Evolutionary conservation across 2,329 filamentous ascomycete species (phyloP), one percentile per base, ranked within the genome.

Genomic region (Exophiala mesophila): DNA sequence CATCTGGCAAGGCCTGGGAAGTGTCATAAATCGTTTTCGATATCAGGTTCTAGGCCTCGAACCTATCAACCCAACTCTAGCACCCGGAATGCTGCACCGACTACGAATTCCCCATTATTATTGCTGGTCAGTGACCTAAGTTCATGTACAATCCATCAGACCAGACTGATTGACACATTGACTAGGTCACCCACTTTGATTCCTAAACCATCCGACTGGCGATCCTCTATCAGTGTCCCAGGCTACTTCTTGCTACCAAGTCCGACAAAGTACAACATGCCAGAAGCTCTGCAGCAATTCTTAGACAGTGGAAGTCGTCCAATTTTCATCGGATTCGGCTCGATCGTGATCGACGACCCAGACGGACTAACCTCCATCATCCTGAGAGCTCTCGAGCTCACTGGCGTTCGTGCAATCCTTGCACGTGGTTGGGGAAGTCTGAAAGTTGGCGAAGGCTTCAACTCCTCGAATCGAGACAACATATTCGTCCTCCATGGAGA

Each of bases 301-400:
- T 61, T 78, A 1, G 53, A 50, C 8, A 54, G 58, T 1, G 73
- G 73, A 0, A 63, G 69, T 2, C 62, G 67, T 5, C 74, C 74
- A 0, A 55, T 77, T 0, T 77, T 77, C 39, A 72, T 78, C 21
- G 74, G 74, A 1, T 77, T 77, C 49, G 74, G 74, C 5, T 73
- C 68, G 19, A 77, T 78, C 32, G 73, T 77, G 1, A 64, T 77
- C 2, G 71, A 75, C 15, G 62, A 76, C 18, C 67, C 73, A 0
- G 54, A 66, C 12, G 55, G 47, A 4, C 54, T 76, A 4, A 73
- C 68, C 0, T 52, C 61, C 3, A 67, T 62, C 4, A 65, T 77
- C 1, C 62, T 76, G 2, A 60, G 67, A 15, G 72, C 74, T 1
- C 64, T 76, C 2, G 54, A 57, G 13, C 59, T 57, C 29, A 62